Percentiles rank a stretch among this genome's conserved stretches.
phyloP scores from a whole-genome alignment of 805 yeast species.

The Kregervanrija fluxuum region DNA sequence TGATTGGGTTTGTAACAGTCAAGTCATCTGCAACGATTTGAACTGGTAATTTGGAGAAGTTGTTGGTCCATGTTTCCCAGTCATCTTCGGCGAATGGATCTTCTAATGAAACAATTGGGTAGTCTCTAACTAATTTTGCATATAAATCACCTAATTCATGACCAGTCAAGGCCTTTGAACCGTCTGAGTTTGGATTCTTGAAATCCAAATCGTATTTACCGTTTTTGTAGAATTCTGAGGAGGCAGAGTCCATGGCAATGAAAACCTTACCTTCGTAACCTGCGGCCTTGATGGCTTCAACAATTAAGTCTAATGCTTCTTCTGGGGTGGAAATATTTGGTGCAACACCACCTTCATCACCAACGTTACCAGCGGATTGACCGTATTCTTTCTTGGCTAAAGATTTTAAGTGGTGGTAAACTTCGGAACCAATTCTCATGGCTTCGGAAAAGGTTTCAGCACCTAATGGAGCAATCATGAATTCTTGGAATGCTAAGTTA shows the following conservation, averaged over 20 bases:
- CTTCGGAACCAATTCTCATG: conserved; percentile 94
- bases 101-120: conserved; percentile 97
- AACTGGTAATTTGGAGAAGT: conserved; percentile 65
- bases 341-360: conserved; percentile 99
- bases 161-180: conserved; percentile 87
- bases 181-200: conserved; percentile 93
- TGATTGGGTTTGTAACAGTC: conserved; percentile 95
- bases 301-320: conserved; percentile 95
- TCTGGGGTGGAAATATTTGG: conserved; percentile 92
- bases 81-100: conserved; percentile 99
- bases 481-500: conserved; percentile 97
- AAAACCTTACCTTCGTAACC: conserved; percentile 91
- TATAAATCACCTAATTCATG: conserved; percentile 80
- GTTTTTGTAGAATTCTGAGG: conserved; percentile 96
- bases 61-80: conserved; percentile 97
- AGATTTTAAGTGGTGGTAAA: conserved; percentile 92
- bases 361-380: conserved; percentile 97
- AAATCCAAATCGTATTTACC: conserved; percentile 97
- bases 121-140: conserved; percentile 69
- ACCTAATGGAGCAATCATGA: conserved; percentile 96
- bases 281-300: conserved; percentile 82
- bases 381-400: conserved; percentile 94
- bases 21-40: conserved; percentile 98
- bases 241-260: conserved; percentile 94
- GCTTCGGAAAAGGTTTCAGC: conserved; percentile 92